Base-by-base conservation (phyloP, 2,329 filamentous ascomycete genomes). In the Exophiala spinifera region DNA sequence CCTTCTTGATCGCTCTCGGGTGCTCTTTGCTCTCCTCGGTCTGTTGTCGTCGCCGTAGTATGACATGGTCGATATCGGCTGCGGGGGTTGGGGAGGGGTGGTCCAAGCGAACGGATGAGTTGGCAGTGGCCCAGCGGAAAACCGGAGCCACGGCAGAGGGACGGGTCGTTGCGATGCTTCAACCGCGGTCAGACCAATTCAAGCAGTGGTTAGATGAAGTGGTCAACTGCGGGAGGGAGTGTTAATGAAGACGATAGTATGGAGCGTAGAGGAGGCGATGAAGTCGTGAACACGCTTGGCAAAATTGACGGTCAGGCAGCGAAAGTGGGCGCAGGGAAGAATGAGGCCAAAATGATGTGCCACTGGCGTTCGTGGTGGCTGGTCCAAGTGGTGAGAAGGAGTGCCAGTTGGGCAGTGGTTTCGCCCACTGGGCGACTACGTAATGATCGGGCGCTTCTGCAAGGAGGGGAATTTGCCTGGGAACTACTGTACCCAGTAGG, bases 41-140 rank as follows among this genome's bases (percentile, higher is more conserved):
- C 78, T 77, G 61, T 75, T 78, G 49, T 79, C 76, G 56, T 79
- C 76, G 56, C 79, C 76, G 56, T 79, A 78, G 65, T 82, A 79
- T 57, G 63, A 64, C 62, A 64, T 65, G 17, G 43, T 60, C 33
- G 39, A 17, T 23, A 39, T 21, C 4, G 46, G 33, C 17, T 46
- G 44, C 45, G 46, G 37, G 51, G 40, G 46, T 28, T 10, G 15
- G 13, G 39, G 21, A 54, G 52, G 57, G 36, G 49, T 40, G 50
- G 39, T 39, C 46, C 39, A 58, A 52, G 15, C 45, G 25, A 55
- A 54, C 20, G 25, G 48, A 51, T 43, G 28, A 57, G 37, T 25
- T 49, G 46, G 28, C 46, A 14, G 51, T 54, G 49, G 60, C 51
- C 60, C 44, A 50, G 49, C 28, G 46, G 51, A 59, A 50, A 57